Conservation (phyloP, 306 rosid species). For the Lathyrus sativus region DNA sequence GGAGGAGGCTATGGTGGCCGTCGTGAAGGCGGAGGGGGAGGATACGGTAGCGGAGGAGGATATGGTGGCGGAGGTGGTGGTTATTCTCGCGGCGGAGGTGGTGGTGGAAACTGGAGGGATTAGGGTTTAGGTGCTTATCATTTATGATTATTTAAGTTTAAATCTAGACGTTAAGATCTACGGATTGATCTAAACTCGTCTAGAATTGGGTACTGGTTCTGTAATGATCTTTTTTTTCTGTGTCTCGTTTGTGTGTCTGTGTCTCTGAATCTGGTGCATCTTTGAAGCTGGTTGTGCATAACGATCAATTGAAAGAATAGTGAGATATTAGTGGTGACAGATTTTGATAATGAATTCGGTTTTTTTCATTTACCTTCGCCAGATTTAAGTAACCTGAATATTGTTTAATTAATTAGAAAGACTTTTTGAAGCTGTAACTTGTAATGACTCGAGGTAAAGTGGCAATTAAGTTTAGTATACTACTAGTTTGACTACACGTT, state of each 20-base stretch:
- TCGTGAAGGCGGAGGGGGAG: not conserved
- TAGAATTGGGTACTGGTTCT: not conserved
- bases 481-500: too few species aligned
- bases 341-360: not conserved
- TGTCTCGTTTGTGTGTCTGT: not conserved
- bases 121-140: not conserved
- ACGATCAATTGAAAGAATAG: not conserved
- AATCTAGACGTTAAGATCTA: not conserved
- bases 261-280: not conserved
- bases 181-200: not conserved
- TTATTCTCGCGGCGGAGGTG: conserved; percentile 47
- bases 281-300: not conserved
- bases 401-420: too few species aligned
- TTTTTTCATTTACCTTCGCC: not conserved
- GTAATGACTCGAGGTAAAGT: too few species aligned
- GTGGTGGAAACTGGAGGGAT: conserved; percentile 63
- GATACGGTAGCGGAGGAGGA: not conserved
- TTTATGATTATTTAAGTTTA: not conserved
- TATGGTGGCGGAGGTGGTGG: conserved; percentile 24
- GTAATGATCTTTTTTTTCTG: not conserved
- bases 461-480: too few species aligned
- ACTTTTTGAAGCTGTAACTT: too few species aligned
- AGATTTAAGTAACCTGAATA: too few species aligned
- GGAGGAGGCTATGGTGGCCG: conserved; percentile 2
- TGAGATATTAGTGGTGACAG: not conserved